These are phyloP conservation scores for Clohesyomyces aquaticus DNA, from an alignment of 495 filamentous ascomycete genomes.

Conservation along the genomic window DNA sequence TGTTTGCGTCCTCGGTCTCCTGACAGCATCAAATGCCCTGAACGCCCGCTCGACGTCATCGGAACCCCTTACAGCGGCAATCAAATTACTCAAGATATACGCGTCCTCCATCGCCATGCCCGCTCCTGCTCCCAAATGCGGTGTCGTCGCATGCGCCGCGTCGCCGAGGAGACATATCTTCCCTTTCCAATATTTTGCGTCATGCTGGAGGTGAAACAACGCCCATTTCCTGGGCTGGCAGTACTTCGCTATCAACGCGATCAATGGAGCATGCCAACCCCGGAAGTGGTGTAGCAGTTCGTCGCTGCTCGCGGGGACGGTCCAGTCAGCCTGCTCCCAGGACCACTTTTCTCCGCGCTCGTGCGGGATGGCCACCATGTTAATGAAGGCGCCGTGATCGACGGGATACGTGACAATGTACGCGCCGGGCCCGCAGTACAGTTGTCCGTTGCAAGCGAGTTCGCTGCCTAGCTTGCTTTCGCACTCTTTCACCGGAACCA, in stretches of 20 bases:
- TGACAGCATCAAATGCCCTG: conserved; percentile 61
- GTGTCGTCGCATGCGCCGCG: conserved; percentile 70
- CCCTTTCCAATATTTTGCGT: conserved; percentile 58
- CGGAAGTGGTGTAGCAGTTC: conserved; percentile 59
- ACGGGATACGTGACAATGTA: conserved; percentile 70
- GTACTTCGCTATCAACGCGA: conserved; percentile 52
- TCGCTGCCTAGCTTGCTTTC: conserved; percentile 57
- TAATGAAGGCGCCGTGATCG: conserved; percentile 63
- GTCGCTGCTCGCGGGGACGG: conserved; percentile 57
- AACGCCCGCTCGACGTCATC: conserved; percentile 57
- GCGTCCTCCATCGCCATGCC: conserved; percentile 73
- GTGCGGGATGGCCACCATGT: conserved; percentile 42
- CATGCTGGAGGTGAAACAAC: conserved; percentile 62
- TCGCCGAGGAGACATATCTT: conserved; percentile 66
- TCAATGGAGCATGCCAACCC: conserved; percentile 56
- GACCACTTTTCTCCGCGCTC: conserved; percentile 33
- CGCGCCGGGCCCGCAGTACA: conserved; percentile 61
- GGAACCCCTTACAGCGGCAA: conserved; percentile 49
- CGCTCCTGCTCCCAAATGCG: conserved; percentile 70
- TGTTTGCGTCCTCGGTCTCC: conserved; percentile 52
- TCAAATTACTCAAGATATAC: conserved; percentile 60
- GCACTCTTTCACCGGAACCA: conserved; percentile 63
- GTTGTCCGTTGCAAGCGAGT: conserved; percentile 53
- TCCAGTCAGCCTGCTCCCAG: conserved; percentile 60
- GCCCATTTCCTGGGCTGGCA: conserved; percentile 51